Conservation (phyloP, 257 asterid genomes). For the Solanum sejunctum region DNA sequence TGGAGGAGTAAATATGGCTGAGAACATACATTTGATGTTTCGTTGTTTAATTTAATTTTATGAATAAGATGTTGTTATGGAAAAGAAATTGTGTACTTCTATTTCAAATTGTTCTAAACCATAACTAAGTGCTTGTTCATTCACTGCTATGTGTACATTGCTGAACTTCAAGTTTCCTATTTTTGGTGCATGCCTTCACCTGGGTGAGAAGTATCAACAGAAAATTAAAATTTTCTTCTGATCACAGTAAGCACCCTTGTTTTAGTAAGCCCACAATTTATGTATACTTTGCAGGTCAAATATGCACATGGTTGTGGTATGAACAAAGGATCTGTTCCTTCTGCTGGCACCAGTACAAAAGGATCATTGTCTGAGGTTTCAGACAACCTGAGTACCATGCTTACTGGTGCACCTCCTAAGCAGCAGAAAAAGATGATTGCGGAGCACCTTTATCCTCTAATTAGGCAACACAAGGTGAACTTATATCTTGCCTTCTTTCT, state of each 20-base stretch:
- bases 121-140: background rate
- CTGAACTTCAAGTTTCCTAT: background rate
- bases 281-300: slow-evolving; percentile 15
- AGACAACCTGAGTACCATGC: slow-evolving; percentile 51
- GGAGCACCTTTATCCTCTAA: slow-evolving; percentile 69
- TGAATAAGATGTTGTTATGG: background rate
- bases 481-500: background rate
- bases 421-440: slow-evolving; percentile 69
- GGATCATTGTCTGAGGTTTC: slow-evolving; percentile 36
- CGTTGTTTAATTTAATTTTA: background rate
- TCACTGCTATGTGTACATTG: background rate
- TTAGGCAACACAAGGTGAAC: slow-evolving; percentile 50
- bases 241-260: background rate
- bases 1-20: background rate
- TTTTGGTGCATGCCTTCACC: background rate
- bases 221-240: background rate
- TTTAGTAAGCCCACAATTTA: background rate
- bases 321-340: slow-evolving; percentile 16
- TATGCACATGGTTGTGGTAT: slow-evolving; percentile 11
- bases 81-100: background rate
- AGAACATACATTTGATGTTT: background rate
- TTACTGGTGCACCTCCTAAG: slow-evolving; percentile 57
- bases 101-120: background rate
- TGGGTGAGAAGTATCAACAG: background rate
- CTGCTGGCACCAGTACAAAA: slow-evolving; percentile 8